Conservation (phyloP, 2,329 filamentous ascomycete species). For the Pleomassaria siparia region DNA sequence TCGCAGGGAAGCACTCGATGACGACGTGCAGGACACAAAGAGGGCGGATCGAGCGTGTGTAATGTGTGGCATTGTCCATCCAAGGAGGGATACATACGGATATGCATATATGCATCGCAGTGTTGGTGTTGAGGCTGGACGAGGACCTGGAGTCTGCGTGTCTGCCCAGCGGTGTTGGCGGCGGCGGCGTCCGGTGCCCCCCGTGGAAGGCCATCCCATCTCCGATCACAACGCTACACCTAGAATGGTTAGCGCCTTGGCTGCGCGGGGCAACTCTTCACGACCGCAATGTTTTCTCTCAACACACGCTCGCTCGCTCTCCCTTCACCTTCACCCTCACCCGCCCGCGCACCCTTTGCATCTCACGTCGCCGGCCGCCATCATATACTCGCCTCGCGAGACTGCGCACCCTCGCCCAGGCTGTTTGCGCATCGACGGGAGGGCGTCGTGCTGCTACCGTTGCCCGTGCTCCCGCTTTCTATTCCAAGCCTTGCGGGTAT, state of each 20-base stretch:
- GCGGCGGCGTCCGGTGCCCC: no score
- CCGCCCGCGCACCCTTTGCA: neutral
- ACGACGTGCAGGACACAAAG: neutral
- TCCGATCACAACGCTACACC: neutral
- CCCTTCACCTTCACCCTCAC: conserved; percentile 7
- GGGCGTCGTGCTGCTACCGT: conserved; percentile 25
- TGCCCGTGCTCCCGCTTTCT: conserved; percentile 42
- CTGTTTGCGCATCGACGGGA: conserved; percentile 11
- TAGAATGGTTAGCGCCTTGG: neutral
- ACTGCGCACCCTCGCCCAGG: conserved; percentile 6
- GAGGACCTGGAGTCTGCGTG: no score
- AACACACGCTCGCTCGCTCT: conserved; percentile 22
- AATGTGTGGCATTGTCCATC: conserved; percentile 14
- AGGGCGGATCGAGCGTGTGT: conserved; percentile 15
- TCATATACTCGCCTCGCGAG: conserved; percentile 12
- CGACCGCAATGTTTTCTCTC: conserved; percentile 4
- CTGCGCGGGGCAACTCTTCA: neutral
- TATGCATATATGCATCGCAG: conserved; percentile 23
- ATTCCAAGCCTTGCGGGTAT: conserved; percentile 17
- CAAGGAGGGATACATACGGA: conserved; percentile 15
- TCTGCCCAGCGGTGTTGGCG: neutral
- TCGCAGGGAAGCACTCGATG: conserved; percentile 3
- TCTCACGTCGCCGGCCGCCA: conserved; percentile 4
- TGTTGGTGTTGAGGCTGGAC: conserved; percentile 9
- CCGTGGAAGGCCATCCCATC: no score